phyloP scores from a whole-genome alignment of 2,329 filamentous ascomycete genomes.

The Bipolaris victoriae region DNA sequence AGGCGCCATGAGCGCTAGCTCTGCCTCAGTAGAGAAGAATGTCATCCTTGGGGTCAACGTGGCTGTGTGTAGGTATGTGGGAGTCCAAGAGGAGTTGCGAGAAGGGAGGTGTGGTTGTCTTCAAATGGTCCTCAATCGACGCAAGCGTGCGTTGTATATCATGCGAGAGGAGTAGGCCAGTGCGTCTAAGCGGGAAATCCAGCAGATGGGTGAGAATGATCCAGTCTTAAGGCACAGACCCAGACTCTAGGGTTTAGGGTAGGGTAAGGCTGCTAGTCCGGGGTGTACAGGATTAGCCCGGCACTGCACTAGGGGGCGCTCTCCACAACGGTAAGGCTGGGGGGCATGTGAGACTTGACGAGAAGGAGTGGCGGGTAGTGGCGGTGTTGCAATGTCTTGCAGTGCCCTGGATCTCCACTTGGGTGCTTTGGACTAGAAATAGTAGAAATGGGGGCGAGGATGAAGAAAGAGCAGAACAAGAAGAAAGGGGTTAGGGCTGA shows the following conservation, averaged over 20 bases:
- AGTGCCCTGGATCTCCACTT: constrained; percentile 38
- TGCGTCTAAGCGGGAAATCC: constrained; percentile 36
- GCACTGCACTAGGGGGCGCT: constrained; percentile 34
- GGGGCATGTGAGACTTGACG: constrained; percentile 36
- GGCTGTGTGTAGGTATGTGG: constrained; percentile 1
- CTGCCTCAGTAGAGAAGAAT: constrained; percentile 47
- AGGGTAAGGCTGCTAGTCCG: constrained; percentile 40
- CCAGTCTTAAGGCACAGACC: constrained; percentile 41
- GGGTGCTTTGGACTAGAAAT: constrained; percentile 18
- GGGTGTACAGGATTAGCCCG: constrained; percentile 42
- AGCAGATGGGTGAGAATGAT: constrained; percentile 35
- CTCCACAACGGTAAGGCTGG: constrained; percentile 48
- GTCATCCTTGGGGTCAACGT: constrained; percentile 35
- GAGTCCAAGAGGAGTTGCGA: constrained; percentile 13
- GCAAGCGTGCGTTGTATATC: constrained; percentile 39
- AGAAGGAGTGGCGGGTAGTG: constrained; percentile 44
- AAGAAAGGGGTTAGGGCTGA: no score
- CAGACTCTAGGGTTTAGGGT: constrained; percentile 35
- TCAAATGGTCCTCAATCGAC: constrained; percentile 26
- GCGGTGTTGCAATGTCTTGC: constrained; percentile 47
- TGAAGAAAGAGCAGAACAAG: no score
- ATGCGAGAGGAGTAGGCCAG: constrained; percentile 36
- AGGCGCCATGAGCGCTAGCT: constrained; percentile 45
- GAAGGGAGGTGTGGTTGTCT: constrained; percentile 19
- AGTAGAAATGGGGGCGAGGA: no score